Evolutionary conservation across 2,329 filamentous ascomycete species (phyloP), one percentile per base, ranked within the genome.

Genomic region (Biscogniauxia mediterranea): DNA sequence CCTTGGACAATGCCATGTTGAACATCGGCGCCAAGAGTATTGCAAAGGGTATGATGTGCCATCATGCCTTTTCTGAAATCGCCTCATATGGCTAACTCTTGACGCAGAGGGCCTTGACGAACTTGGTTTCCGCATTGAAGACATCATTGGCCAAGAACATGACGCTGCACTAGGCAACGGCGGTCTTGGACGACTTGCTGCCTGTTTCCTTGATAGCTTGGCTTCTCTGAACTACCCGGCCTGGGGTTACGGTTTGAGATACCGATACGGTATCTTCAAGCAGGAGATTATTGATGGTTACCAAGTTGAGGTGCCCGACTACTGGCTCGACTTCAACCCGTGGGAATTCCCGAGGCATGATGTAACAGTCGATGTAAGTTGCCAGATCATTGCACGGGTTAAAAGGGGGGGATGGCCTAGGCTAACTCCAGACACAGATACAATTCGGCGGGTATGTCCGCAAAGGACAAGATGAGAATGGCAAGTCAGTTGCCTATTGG

Each of bases 301-400:
- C 76, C 95, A 99, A 78, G 93, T 99, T 66, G 95, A 99, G 74
- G 91, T 98, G 61, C 95, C 95, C 20, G 95, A 99, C 76, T 98
- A 99, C 79, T 99, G 95, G 95, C 86, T 99, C 58, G 95, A 98
- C 75, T 97, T 98, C 78, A 99, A 99, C 78, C 95, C 95, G 0
- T 99, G 95, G 95, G 95, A 99, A 75, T 99, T 98, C 72, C 93
- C 93, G 51, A 86, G 95, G 68, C 92, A 97, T 76, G 95, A 99
- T 74, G 91, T 99, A 64, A 93, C 90, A 1, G 93, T 99, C 23
- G 92, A 98, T 77, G 85, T 88, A 72, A 79, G 85, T 74, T 52
- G 32, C n/a, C 11, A 46, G 38, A 2, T n/a, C 28, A 32, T 32
- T 25, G 9, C 9, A 23, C 28, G 7, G 28, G 11, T 9, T 32